Evolutionary conservation across 139 green algal genomes (phyloP).

Genomic region (Chlamydomonas schloesseri): DNA sequence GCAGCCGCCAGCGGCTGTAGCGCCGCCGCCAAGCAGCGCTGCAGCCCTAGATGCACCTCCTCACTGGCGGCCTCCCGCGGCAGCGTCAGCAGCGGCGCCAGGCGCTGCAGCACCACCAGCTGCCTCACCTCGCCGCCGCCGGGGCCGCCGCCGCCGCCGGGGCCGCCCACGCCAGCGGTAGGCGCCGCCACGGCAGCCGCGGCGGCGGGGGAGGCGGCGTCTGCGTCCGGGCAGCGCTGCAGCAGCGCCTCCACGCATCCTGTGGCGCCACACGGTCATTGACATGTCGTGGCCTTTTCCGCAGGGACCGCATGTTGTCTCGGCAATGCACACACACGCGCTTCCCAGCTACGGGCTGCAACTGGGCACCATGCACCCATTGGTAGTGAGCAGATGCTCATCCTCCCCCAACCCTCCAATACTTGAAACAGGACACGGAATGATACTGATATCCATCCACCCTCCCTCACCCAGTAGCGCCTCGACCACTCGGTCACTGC

Average conservation of each 20-base stretch:
- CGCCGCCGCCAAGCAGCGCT: conserved; percentile 5
- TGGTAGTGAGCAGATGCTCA: no score
- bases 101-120: conserved; percentile 57
- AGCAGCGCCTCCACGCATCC: conserved; percentile 47
- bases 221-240: background rate
- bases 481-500: conserved; percentile 71
- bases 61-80: conserved; percentile 32
- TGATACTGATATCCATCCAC: no score
- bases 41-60: conserved; percentile 48
- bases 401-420: no score
- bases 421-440: no score
- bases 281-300: no score
- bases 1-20: conserved; percentile 16
- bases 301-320: no score
- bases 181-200: background rate
- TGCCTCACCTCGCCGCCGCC: conserved; percentile 8
- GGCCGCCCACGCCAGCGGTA: background rate
- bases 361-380: no score
- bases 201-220: background rate
- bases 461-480: conserved; percentile 41
- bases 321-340: no score
- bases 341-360: no score
- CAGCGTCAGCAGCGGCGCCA: conserved; percentile 64
- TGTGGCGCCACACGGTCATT: no score
- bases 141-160: background rate